A percentile compares a stretch with the other conserved stretches of the same genome.
Conservation (phyloP, 768 basidiomycete species). For the Trametes elegans region DNA sequence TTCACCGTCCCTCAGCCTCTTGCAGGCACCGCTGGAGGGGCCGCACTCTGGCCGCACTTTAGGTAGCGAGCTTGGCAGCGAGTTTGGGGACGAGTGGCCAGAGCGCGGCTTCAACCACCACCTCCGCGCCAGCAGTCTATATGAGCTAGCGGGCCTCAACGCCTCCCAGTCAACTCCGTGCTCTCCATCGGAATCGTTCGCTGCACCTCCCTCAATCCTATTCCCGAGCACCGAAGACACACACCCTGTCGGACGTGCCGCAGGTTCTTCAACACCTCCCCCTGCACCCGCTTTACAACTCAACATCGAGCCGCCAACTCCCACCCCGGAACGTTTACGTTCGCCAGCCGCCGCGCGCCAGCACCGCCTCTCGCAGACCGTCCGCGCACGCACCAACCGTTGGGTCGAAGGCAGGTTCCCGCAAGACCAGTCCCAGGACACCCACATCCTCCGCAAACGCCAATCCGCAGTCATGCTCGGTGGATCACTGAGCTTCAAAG, state of each 20-base stretch:
- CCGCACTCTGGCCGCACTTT: slow-evolving; percentile 38
- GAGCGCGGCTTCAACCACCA: slow-evolving; percentile 40
- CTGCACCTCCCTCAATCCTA: background rate
- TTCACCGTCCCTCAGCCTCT: slow-evolving; percentile 14
- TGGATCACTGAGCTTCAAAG: background rate
- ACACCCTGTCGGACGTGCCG: background rate
- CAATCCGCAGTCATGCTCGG: slow-evolving; percentile 1
- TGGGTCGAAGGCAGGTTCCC: slow-evolving; percentile 58
- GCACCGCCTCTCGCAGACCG: slow-evolving; percentile 44
- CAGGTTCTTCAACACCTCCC: slow-evolving; percentile 17
- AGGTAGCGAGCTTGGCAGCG: slow-evolving; percentile 57
- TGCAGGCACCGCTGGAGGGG: slow-evolving; percentile 17
- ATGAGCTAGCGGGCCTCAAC: slow-evolving; percentile 37
- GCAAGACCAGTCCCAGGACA: background rate
- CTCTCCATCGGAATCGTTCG: slow-evolving; percentile 6
- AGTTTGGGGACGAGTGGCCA: slow-evolving; percentile 47
- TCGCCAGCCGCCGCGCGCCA: slow-evolving; percentile 21
- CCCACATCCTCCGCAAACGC: background rate
- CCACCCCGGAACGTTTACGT: slow-evolving; percentile 18
- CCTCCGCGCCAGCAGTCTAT: slow-evolving; percentile 54
- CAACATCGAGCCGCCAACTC: slow-evolving; percentile 28
- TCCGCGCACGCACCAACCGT: slow-evolving; percentile 55
- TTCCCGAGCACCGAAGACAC: background rate
- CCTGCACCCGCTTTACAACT: slow-evolving; percentile 19
- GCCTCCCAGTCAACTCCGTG: slow-evolving; percentile 18